Evolutionary conservation across 2,329 filamentous ascomycete genomes (phyloP), one percentile per base, ranked within the genome.

Genomic region (Keithomyces neogunnii): DNA sequence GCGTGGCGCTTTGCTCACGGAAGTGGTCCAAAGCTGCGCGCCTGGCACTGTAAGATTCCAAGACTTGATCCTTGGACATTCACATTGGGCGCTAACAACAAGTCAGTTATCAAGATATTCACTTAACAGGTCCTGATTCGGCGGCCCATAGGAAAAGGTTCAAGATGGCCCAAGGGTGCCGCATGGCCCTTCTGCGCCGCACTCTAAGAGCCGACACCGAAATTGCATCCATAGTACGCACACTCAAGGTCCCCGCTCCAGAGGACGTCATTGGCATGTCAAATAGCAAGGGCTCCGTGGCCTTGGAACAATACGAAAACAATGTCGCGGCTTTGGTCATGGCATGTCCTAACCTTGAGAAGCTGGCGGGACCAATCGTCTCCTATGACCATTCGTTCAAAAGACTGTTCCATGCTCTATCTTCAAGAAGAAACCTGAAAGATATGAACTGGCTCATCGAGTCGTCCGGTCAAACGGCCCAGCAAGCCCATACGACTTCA

Each of bases 301-400:
- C 68, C 9, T 47, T 66, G 19, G 73, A 75, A 36, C 70, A 75
- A 45, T 84, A 85, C 59, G 72, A 81, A 53, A 74, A 82, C 56
- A 63, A 80, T 3, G 71, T 84, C 2, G 80, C 81, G 0, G 76
- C 81, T 4, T 65, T 85, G 29, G 70, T 85, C 52, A 82, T 84
- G 80, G 76, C 79, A 0, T 85, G 81, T 51, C 82, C 82, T 2
- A 84, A 85, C 56, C 68, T 86, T 9, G 81, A 85, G 64, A 71
- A 73, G 47, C 66, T 85, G 5, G 66, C 73, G 9, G 81, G 81
- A 0, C 76, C 78, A 39, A 72, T 78, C 50, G 72, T 75, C 2
- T 63, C 66, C 3, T 82, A 84, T 60, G 70, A 77, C 50, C 77
- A 82, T 63, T 70, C 73, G 1, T 82, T 78, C 57, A 77, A 72